Percentiles rank a stretch among this genome's conserved stretches.
These are phyloP conservation scores for Smittium mucronatum DNA, from an alignment of 371 early-diverging fungal species.

Conservation along the genomic window DNA sequence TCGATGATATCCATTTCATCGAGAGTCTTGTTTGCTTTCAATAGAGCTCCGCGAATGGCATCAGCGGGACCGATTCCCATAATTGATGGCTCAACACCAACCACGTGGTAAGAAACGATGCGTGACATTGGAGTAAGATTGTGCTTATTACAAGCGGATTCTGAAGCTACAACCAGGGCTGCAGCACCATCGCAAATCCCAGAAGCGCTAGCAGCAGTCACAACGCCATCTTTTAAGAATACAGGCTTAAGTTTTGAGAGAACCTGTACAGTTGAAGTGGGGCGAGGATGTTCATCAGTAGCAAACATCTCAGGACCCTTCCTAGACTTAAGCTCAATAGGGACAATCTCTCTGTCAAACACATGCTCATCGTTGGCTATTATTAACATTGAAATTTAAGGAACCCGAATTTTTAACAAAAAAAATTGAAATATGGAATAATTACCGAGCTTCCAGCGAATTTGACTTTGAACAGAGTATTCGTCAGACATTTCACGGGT, in stretches of 20 bases:
- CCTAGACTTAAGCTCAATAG: conserved; percentile 70
- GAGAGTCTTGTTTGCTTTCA: conserved; percentile 43
- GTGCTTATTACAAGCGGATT: conserved; percentile 69
- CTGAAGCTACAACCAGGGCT: conserved; percentile 75
- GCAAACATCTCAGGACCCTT: conserved; percentile 49
- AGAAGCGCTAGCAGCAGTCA: conserved; percentile 91
- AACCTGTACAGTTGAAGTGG: conserved; percentile 59
- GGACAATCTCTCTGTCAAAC: conserved; percentile 71
- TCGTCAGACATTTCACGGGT: conserved; percentile 75
- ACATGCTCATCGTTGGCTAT: conserved; percentile 41
- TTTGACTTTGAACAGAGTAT: conserved; percentile 69
- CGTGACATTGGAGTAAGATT: conserved; percentile 71
- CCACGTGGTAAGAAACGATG: conserved; percentile 72
- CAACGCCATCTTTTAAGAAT: conserved; percentile 82
- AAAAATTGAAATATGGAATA: neutral
- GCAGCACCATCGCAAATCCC: conserved; percentile 96
- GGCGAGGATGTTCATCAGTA: conserved; percentile 86
- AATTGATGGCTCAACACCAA: conserved; percentile 70
- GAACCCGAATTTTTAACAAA: too few species aligned
- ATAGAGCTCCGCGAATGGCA: conserved; percentile 77
- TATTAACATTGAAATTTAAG: neutral
- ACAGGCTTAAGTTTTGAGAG: conserved; percentile 72
- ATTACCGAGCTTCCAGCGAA: conserved; percentile 45
- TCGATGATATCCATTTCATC: conserved; percentile 84
- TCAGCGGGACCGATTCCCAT: conserved; percentile 93